Percentiles rank a stretch among this genome's conserved stretches.
phyloP scores from a whole-genome alignment of 768 basidiomycete genomes.

The Podaxis sp. region DNA sequence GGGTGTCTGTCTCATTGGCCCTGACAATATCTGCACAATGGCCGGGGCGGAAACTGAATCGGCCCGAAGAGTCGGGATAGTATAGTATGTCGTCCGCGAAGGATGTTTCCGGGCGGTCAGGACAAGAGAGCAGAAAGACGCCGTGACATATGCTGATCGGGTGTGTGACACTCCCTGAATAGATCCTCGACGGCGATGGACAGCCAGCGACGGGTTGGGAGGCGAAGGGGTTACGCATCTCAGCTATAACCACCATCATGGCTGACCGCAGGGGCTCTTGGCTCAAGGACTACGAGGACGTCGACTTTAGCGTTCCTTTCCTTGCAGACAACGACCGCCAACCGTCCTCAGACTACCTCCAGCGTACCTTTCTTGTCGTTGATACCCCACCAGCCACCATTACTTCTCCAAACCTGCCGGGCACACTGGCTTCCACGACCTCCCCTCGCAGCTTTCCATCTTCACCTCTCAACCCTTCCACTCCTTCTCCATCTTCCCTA shows the following conservation, averaged over 20 bases:
- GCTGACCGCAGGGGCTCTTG: conserved; percentile 14
- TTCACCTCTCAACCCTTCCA: conserved; percentile 5
- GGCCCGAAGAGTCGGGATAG: not conserved
- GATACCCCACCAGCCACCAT: not conserved
- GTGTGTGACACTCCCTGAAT: not conserved
- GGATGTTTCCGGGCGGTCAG: not conserved
- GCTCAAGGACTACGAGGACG: conserved; percentile 19
- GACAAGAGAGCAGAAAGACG: not conserved
- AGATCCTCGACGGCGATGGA: not conserved
- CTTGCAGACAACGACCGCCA: not conserved
- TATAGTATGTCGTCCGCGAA: not conserved
- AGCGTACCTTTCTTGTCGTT: not conserved
- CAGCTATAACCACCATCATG: conserved; percentile 5
- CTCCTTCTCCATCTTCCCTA: not conserved
- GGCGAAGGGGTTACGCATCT: not conserved
- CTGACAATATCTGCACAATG: not conserved
- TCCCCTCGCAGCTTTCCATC: conserved; percentile 7
- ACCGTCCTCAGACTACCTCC: no score
- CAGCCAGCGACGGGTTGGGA: not conserved
- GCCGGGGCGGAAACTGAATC: not conserved
- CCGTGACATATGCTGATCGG: not conserved
- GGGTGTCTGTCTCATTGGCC: not conserved
- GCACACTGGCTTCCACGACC: not conserved
- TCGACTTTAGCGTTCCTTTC: conserved; percentile 17
- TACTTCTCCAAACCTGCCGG: not conserved